Conservation (phyloP, 371 early-diverging fungal species). For the Mortierella sp. region DNA sequence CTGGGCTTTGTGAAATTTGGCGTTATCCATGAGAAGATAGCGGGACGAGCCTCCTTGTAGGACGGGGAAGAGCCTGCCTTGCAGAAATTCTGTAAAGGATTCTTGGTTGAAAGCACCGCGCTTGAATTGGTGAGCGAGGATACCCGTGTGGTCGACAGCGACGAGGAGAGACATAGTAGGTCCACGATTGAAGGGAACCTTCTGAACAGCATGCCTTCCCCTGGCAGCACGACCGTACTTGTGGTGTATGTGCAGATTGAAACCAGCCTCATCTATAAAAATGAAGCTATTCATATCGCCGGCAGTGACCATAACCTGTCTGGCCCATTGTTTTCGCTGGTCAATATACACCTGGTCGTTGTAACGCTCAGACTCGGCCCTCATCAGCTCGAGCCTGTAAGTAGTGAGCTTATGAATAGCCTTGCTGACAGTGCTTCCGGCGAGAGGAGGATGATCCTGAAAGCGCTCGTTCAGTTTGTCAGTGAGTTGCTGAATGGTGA, state of each 20-base stretch:
- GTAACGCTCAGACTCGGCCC: not conserved
- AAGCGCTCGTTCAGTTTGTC: not conserved
- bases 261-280: not conserved
- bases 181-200: not conserved
- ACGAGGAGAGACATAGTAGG: not conserved
- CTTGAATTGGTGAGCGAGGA: not conserved
- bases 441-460: not conserved
- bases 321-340: not conserved
- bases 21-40: not conserved
- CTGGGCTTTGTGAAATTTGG: not conserved
- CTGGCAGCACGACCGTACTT: not conserved
- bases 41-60: not conserved
- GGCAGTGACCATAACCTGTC: not conserved
- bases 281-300: slow-evolving; percentile 1
- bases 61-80: not conserved
- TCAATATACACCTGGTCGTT: not conserved
- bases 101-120: not conserved
- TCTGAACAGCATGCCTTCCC: not conserved
- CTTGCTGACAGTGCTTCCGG: not conserved
- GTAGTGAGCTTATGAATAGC: slow-evolving; percentile 1
- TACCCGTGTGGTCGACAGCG: not conserved
- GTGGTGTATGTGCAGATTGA: slow-evolving; percentile 1
- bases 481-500: not conserved
- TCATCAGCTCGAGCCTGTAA: slow-evolving; percentile 1
- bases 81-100: not conserved